Percentiles rank a stretch among this genome's conserved stretches.
Evolutionary conservation across 768 basidiomycete species (phyloP).

Genomic region (Phaeotremella skinneri): DNA sequence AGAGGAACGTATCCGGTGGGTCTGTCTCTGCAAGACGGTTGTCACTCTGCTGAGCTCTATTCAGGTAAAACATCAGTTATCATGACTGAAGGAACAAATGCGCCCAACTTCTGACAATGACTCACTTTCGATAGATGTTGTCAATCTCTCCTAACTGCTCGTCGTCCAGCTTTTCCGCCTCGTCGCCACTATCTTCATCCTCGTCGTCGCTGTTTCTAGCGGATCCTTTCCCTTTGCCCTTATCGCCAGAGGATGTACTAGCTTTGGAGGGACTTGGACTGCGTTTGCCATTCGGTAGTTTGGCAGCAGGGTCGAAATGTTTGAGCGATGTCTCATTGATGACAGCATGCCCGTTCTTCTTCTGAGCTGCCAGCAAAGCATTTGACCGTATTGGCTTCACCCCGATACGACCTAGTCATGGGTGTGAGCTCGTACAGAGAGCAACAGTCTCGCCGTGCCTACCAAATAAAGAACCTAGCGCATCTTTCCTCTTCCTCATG

Average conservation of each 20-base stretch:
- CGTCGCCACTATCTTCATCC: constrained; percentile 71
- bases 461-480: constrained; percentile 71
- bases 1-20: constrained; percentile 69
- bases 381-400: constrained; percentile 60
- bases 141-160: constrained; percentile 65
- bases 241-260: constrained; percentile 34
- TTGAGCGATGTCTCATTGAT: constrained; percentile 49
- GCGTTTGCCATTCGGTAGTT: constrained; percentile 11
- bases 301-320: constrained; percentile 52
- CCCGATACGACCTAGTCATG: constrained; percentile 54
- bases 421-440: not conserved
- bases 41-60: constrained; percentile 81
- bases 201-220: constrained; percentile 55
- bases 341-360: constrained; percentile 45
- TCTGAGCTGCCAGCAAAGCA: constrained; percentile 45
- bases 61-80: not conserved
- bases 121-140: constrained; percentile 77
- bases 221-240: constrained; percentile 49
- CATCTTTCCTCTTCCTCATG: constrained; percentile 75
- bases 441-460: constrained; percentile 35
- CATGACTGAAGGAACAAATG: not conserved
- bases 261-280: constrained; percentile 37
- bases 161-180: constrained; percentile 75
- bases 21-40: constrained; percentile 74
- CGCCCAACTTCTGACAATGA: not conserved